phyloP scores from a whole-genome alignment of 2,329 filamentous ascomycete species.

The Botrytis byssoidea region DNA sequence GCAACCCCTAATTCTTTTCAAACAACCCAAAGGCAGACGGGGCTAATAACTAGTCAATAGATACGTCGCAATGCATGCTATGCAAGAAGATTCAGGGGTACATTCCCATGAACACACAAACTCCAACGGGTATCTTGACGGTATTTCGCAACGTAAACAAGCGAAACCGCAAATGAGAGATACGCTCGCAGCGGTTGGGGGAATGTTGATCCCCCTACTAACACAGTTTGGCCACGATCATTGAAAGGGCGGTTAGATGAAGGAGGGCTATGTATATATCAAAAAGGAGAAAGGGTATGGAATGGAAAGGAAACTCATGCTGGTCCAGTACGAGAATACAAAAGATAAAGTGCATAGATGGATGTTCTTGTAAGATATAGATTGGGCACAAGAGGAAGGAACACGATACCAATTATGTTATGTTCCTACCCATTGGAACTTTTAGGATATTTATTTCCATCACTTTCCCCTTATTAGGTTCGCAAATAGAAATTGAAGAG shows the following conservation, averaged over 20 bases:
- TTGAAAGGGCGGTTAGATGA: conserved; percentile 25
- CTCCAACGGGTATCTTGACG: conserved; percentile 56
- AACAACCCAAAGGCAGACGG: not conserved
- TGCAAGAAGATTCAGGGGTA: conserved; percentile 68
- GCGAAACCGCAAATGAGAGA: conserved; percentile 63
- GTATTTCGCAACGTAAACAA: conserved; percentile 50
- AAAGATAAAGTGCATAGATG: not conserved
- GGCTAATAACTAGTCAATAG: conserved; percentile 46
- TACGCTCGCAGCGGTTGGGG: conserved; percentile 67
- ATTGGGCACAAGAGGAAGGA: not conserved
- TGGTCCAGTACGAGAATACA: not conserved
- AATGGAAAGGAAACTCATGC: not conserved
- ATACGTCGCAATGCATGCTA: conserved; percentile 97
- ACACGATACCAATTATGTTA: not conserved
- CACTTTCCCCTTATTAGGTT: not conserved
- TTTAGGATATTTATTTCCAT: not conserved
- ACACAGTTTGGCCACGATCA: conserved; percentile 79
- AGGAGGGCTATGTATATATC: not conserved
- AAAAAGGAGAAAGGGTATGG: not conserved
- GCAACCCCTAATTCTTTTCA: conserved; percentile 39
- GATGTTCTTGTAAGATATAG: not conserved
- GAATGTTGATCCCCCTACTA: conserved; percentile 75
- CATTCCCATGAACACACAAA: conserved; percentile 44
- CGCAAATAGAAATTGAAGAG: not conserved
- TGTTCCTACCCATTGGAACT: not conserved